Evolutionary conservation across 345 rosid genomes (phyloP), one percentile per base, ranked within the genome.

Genomic region (Citrus trifoliata): DNA sequence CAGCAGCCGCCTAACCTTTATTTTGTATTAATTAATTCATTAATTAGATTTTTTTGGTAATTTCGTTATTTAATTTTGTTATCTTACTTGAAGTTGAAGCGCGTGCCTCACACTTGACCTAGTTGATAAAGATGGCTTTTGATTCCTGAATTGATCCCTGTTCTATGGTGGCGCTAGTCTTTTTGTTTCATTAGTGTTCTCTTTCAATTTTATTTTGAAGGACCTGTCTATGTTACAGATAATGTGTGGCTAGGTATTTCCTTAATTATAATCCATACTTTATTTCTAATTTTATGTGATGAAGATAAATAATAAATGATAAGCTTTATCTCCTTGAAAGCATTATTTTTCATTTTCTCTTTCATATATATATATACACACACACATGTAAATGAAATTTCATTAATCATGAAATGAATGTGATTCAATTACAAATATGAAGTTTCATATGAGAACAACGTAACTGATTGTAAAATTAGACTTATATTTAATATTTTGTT

Each of bases 1-100:
- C 51, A 9, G 51, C 68, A 74, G 78, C 80, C 83, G 79, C 79
- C 80, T 48, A 32, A 48, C 65, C 42, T 32, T 35, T 70, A 71
- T 75, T 55, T 28, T 37, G 21, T 8, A 25, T 76, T 33, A 63
- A 25, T 76, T 33, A 63, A 12, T 24, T 33, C 27, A 37, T 58
- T 35, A 6, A 33, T 58, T 32, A 65, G 9, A 1, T 22, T 8
- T 21, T 14, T 22, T 22, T 12, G 5, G 6, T 32, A 9, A 4
- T 12, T 1, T 69, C 38, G 12, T 3, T 24, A 7, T 21, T 24
- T 40, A 18, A 6, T 27, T 70, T 10, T 38, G n/a, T 18, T 48
- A 22, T 14, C 63, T 35, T 12, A 73, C 76, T 24, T 8, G 56
- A 24, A 16, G 25, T 40, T 30, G 5, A 38, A 60, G 67, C 38